Percentiles rank a stretch among this genome's conserved stretches.
Conservation (phyloP, 345 rosid species). For the Ceriops zippeliana region DNA sequence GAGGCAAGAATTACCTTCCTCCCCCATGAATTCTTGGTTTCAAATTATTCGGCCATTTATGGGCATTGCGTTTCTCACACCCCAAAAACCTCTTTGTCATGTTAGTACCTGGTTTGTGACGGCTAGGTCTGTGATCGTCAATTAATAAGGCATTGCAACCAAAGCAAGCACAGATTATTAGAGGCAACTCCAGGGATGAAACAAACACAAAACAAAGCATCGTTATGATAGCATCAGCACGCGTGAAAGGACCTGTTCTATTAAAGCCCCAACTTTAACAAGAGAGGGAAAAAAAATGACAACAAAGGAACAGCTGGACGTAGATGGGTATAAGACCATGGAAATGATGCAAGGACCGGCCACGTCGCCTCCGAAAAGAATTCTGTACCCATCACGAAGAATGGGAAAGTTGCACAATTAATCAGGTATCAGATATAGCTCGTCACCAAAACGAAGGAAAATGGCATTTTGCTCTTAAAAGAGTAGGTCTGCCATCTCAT, state of each 20-base stretch:
- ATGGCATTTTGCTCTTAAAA: slow-evolving; percentile 25
- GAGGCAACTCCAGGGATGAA: neutral
- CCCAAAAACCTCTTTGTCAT: too few species aligned
- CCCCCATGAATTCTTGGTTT: too few species aligned
- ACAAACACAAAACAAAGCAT: neutral
- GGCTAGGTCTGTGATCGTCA: too few species aligned
- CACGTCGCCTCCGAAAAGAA: neutral
- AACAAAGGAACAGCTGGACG: slow-evolving; percentile 3
- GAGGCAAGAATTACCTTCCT: too few species aligned
- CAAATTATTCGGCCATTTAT: too few species aligned
- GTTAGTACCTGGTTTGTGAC: too few species aligned
- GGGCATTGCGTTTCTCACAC: too few species aligned
- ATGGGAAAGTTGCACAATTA: neutral
- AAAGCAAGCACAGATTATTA: neutral
- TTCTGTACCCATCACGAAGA: neutral
- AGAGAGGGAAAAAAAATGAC: neutral
- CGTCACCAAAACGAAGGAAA: slow-evolving; percentile 21
- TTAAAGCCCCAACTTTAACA: neutral
- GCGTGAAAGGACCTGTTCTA: slow-evolving; percentile 1
- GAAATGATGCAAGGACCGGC: slow-evolving; percentile 2
- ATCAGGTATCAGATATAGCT: neutral
- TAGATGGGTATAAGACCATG: neutral
- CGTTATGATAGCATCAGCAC: slow-evolving; percentile 8
- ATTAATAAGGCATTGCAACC: neutral
- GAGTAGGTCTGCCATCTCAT: slow-evolving; percentile 1